Conservation (phyloP, 2,329 filamentous ascomycete genomes). For the Fusarium chuoi region DNA sequence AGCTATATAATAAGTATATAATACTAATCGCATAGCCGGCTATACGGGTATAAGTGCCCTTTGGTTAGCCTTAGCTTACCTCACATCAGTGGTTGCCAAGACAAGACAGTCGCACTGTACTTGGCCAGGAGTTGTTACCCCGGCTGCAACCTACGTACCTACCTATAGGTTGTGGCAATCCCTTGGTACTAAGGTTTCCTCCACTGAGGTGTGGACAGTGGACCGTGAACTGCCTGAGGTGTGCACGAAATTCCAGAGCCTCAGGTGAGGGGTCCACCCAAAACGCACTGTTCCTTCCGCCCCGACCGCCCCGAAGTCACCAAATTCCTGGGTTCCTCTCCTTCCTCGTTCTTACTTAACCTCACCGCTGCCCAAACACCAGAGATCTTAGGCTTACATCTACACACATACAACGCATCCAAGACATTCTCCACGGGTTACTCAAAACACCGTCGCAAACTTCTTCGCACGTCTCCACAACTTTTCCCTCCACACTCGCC, state of each 20-base stretch:
- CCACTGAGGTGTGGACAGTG: constrained; percentile 6
- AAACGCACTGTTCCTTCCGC: constrained; percentile 20
- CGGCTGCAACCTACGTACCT: neutral
- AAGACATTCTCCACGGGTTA: constrained; percentile 18
- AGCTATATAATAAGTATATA: no score
- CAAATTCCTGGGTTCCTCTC: constrained; percentile 32
- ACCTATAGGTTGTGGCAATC: constrained; percentile 17
- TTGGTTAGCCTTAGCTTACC: neutral
- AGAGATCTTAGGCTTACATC: constrained; percentile 5
- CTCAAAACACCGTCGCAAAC: constrained; percentile 7
- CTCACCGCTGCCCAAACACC: constrained; percentile 37
- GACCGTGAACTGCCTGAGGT: neutral
- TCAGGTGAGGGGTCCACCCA: constrained; percentile 38
- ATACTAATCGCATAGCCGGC: no score
- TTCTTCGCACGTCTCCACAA: neutral
- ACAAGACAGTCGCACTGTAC: constrained; percentile 23
- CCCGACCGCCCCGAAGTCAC: constrained; percentile 29
- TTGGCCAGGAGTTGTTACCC: neutral
- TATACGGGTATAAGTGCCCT: no score
- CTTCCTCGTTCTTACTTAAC: constrained; percentile 23
- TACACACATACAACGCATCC: neutral
- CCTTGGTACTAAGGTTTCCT: neutral
- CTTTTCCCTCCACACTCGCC: constrained; percentile 1
- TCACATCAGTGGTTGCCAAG: constrained; percentile 23
- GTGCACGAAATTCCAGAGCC: constrained; percentile 37